phyloP scores from a whole-genome alignment of 2,329 filamentous ascomycete genomes.

The Colletotrichum sublineola region DNA sequence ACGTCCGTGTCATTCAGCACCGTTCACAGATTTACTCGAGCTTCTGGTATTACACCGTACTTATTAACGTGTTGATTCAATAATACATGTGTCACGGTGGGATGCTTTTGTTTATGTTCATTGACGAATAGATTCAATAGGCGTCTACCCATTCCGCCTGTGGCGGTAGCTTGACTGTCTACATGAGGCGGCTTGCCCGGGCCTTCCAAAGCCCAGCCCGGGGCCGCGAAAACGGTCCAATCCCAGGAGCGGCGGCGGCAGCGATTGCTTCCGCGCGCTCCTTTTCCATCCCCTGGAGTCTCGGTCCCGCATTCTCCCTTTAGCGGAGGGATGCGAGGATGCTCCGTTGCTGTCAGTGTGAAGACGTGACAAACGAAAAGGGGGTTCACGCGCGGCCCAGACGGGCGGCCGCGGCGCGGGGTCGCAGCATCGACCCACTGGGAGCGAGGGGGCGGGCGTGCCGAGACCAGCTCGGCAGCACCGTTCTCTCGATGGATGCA shows the following conservation, averaged over 20 bases:
- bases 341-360: slow-evolving; percentile 40
- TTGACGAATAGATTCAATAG: slow-evolving; percentile 65
- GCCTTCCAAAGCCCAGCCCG: slow-evolving; percentile 48
- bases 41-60: neutral
- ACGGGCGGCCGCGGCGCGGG: slow-evolving; percentile 53
- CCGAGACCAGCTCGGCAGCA: slow-evolving; percentile 62
- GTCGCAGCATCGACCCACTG: slow-evolving; percentile 68
- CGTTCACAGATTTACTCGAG: neutral
- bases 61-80: neutral
- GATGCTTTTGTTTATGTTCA: neutral
- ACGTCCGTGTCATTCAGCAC: neutral
- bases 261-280: slow-evolving; percentile 4
- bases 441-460: slow-evolving; percentile 42
- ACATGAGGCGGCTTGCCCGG: slow-evolving; percentile 51
- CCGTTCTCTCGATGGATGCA: slow-evolving; percentile 44
- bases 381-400: slow-evolving; percentile 32
- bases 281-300: slow-evolving; percentile 41
- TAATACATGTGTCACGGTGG: neutral
- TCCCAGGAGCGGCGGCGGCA: slow-evolving; percentile 24
- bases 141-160: slow-evolving; percentile 58
- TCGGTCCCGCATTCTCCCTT: slow-evolving; percentile 33
- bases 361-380: slow-evolving; percentile 42
- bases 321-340: slow-evolving; percentile 22
- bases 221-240: slow-evolving; percentile 44
- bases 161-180: slow-evolving; percentile 44